phyloP scores from a whole-genome alignment of 352 stramenopile genomes.

The Peronosclerospora sorghi region DNA sequence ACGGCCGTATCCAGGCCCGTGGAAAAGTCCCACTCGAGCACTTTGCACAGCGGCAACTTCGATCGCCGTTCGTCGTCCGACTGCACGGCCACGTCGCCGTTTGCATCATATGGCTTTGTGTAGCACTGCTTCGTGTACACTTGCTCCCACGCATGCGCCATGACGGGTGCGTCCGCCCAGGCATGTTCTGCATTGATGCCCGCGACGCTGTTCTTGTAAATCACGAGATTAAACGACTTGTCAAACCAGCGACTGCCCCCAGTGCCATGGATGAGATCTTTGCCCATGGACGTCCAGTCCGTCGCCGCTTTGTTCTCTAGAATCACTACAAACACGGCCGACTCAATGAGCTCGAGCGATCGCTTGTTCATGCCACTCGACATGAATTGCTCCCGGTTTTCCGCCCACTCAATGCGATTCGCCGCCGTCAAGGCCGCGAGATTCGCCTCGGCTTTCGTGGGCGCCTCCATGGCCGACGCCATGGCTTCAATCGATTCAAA shows the following conservation, averaged over 20 bases:
- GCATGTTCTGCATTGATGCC: constrained; percentile 92
- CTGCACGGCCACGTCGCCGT: constrained; percentile 32
- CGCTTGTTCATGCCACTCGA: constrained; percentile 81
- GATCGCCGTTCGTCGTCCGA: constrained; percentile 37
- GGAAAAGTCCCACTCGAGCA: constrained; percentile 54
- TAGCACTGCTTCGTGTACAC: constrained; percentile 53
- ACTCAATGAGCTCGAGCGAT: constrained; percentile 70
- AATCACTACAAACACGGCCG: constrained; percentile 64
- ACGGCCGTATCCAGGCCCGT: constrained; percentile 40
- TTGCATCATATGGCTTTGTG: constrained; percentile 40
- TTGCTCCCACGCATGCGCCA: constrained; percentile 79
- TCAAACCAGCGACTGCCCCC: constrained; percentile 96
- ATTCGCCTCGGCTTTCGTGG: constrained; percentile 33
- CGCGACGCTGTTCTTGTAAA: constrained; percentile 90
- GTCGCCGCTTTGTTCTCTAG: constrained; percentile 50
- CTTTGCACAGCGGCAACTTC: constrained; percentile 35
- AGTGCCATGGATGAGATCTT: constrained; percentile 72
- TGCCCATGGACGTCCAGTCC: constrained; percentile 59
- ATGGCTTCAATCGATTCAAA: constrained; percentile 60
- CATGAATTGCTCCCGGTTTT: constrained; percentile 84
- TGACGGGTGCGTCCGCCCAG: constrained; percentile 83
- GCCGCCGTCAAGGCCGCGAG: constrained; percentile 72
- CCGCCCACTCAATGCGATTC: constrained; percentile 79
- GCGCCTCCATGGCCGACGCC: constrained; percentile 23
- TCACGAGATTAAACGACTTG: constrained; percentile 94